These are phyloP conservation scores for Talaromyces liani DNA, from an alignment of 495 filamentous ascomycete genomes.

Conservation along the genomic window DNA sequence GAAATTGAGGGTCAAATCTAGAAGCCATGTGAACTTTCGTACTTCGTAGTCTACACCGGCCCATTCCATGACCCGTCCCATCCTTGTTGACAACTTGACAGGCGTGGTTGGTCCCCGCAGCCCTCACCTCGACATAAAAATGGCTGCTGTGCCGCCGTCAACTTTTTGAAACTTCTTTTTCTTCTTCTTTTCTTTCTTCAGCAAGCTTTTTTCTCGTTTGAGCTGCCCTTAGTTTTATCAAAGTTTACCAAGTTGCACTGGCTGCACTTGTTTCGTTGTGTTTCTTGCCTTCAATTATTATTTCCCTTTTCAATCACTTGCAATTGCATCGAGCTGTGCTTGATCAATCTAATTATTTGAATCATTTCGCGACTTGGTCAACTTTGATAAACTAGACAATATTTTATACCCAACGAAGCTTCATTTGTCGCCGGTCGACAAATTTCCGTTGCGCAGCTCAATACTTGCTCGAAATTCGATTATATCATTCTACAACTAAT, in stretches of 20 bases:
- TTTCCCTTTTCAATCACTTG: conserved; percentile 15
- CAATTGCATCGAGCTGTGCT: conserved; percentile 38
- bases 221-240: conserved; percentile 45
- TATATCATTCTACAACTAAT: conserved; percentile 13
- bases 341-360: conserved; percentile 15
- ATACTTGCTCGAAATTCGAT: conserved; percentile 47
- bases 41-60: background rate
- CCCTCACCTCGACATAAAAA: conserved; percentile 17
- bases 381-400: conserved; percentile 13
- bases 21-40: background rate
- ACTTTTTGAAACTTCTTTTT: conserved; percentile 19
- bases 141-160: conserved; percentile 33
- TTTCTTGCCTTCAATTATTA: conserved; percentile 42
- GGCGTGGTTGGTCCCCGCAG: conserved; percentile 1
- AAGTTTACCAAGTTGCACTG: conserved; percentile 40
- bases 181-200: conserved; percentile 53
- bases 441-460: conserved; percentile 33
- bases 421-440: conserved; percentile 47
- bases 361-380: conserved; percentile 15
- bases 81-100: background rate
- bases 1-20: background rate
- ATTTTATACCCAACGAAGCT: conserved; percentile 16
- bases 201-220: conserved; percentile 66
- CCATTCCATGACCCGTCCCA: background rate
- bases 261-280: conserved; percentile 40